Evolutionary conservation across 495 filamentous ascomycete genomes (phyloP), one percentile per base, ranked within the genome.

Genomic region (Pseudomonodictys pantanalensis): DNA sequence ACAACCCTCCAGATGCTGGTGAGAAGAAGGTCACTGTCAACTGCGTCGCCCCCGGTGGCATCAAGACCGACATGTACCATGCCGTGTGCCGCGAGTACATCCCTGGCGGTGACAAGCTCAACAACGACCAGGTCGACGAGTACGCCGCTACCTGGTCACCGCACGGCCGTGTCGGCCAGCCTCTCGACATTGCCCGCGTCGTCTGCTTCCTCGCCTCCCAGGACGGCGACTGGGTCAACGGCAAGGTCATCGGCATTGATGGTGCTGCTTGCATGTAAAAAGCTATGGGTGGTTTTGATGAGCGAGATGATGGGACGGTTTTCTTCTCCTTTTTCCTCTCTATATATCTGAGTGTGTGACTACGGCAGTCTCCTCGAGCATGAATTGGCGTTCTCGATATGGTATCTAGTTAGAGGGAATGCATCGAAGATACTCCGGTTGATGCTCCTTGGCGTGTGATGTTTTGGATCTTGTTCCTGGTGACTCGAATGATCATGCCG

Each of bases 21-120:
- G 72, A 75, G 58, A 79, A 76, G 68, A 76, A 79, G 64, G 82
- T 86, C 60, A 86, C 83, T 15, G 82, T 84, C 73, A 87, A 87
- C 71, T 80, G 77, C 64, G 77, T 87, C 43, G 84, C 84, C 3
- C 84, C 84, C 42, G 84, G 84, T 44, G 84, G 84, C 50, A 81
- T 86, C 73, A 84, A 85, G 77, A 83, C 81, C 50, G 84, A 87
- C 68, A 87, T 87, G 84, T 86, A 83, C 76, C 77, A 84, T 67
- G 76, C 77, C 66, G 83, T 84, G 52, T 83, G 79, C 71, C 75
- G 79, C 52, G 82, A 84, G 73, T 86, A 86, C 74, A 85, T 86
- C 56, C 84, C 83, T 47, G 71, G 72, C 44, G 83, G 81, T 56
- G 76, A 73, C 24, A 79, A 77, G 67, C 58, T 76, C 38, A 64